Base-by-base conservation (phyloP, 1,284 basidiomycete species). In the Sporisorium iseilematis-ciliati region DNA sequence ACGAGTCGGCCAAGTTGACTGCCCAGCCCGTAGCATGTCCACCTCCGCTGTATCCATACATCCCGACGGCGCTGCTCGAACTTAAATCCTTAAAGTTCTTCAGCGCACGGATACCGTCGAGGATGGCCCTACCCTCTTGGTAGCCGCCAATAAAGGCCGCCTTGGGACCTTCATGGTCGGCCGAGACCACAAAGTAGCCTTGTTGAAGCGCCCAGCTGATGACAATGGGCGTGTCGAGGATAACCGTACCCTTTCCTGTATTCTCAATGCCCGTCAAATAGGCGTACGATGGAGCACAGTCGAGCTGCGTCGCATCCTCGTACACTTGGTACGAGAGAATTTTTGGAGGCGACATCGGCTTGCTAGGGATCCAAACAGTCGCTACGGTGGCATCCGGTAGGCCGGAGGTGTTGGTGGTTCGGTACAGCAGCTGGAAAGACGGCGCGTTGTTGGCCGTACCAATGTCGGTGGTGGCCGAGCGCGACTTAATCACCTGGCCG, bases 141-240 rank as follows among this genome's bases (percentile, higher is more conserved):
- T 64, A 61, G 14, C 81, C 81, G 50, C 73, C 79, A 23, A 79
- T 72, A 50, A 76, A 78, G 11, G 71, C 65, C 6, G 56, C 49
- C 3, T 55, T 56, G 14, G 55, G 58, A 10, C 82, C 82, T 40
- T 81, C 75, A 58, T 79, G 70, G 54, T 83, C 82, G n/a, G 81
- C 49, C 7, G 73, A 67, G 23, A 77, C 76, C 12, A 83, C 82
- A 42, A 81, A 75, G 69, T 75, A 82, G 54, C 82, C 82, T 40
- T 77, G 57, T 18, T 66, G 38, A 5, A 81, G 54, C 4, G 80
- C 78, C 70, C 71, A 78, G 26, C 68, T 45, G 58, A 75, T 66
- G 49, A 60, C 40, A 57, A 76, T 63, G 21, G 74, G 66, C 16
- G 64, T 61, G 55, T 73, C 69, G n/a, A 74, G 50, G 31, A 71